Evolutionary conservation across 768 basidiomycete genomes (phyloP), one percentile per base, ranked within the genome.

Genomic region (Hygrocybe punicea): DNA sequence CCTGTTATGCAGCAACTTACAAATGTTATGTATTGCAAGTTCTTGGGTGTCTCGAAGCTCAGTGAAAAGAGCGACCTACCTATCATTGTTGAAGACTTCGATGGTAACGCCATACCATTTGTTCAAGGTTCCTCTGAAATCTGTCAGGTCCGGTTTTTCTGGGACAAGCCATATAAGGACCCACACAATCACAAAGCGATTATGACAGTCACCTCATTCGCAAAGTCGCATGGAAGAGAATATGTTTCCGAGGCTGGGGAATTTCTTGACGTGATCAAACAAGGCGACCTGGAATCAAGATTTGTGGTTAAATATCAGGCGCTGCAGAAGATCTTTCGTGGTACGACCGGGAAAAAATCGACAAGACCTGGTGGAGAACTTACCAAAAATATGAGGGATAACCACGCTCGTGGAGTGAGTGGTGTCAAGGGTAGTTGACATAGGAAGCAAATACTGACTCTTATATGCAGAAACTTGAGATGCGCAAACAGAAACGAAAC

Each of bases 381-480:
- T n/a, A 44, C n/a, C 21, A 44, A 44, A 44, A 21, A 21, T n/a
- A 44, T n/a, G 21, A 44, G 40, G 40, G n/a, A 44, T n/a, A 44
- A 21, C 21, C 40, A 10, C 6, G 40, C 40, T n/a, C 16, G 11
- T n/a, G 40, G 40, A 21, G 40, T 44, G 10, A n/a, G 40, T 44
- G n/a, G 40, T 44, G n/a, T 21, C 29, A 29, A 29, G 29, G 8
- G 4, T 29, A 8, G 21, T n/a, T 44, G 10, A 39, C 37, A 39
- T 39, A 39, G 10, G 10, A 39, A 39, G 16, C n/a, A 29, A 29
- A 29, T 29, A 4, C 29, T 29, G n/a, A 44, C 3, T n/a, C n/a
- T n/a, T 21, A n/a, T 44, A 44, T 21, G 21, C 49, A 62, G 60
- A 62, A 62, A 21, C 35, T 62, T 19, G 39, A 53, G 14, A 40